Evolutionary conservation across 306 rosid species (phyloP).

Genomic region (Prunus armeniaca): DNA sequence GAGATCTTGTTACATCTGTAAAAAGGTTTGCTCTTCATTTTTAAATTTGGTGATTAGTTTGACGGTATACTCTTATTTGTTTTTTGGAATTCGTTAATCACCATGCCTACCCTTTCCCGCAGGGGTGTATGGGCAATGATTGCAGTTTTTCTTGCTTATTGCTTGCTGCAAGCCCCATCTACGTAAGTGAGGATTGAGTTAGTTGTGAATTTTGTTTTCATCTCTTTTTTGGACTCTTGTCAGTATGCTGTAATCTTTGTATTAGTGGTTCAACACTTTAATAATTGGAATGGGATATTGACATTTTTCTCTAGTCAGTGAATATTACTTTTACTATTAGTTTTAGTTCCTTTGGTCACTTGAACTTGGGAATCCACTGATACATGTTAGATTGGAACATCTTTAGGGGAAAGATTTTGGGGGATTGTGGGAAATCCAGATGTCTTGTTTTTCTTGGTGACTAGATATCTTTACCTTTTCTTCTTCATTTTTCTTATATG

Average conservation of each 20-base stretch:
- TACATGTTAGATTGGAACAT: conserved; percentile 10
- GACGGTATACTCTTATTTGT: not conserved
- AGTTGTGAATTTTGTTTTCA: not conserved
- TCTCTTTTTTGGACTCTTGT: not conserved
- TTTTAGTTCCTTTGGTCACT: conserved; percentile 9
- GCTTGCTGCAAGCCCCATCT: conserved; percentile 97
- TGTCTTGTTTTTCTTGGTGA: not conserved
- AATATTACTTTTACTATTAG: not conserved
- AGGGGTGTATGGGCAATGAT: conserved; percentile 99
- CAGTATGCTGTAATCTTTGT: not conserved
- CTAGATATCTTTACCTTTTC: not conserved
- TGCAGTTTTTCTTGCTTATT: conserved; percentile 96
- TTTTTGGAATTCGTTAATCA: not conserved
- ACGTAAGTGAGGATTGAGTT: conserved; percentile 59
- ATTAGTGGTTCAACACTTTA: not conserved
- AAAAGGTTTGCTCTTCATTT: conserved; percentile 61
- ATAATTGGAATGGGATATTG: too few relatives aligned
- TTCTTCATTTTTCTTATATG: not conserved
- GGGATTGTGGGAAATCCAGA: not conserved
- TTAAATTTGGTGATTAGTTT: conserved; percentile 1
- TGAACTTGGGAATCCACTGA: conserved; percentile 10
- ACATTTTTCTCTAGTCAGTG: too few relatives aligned
- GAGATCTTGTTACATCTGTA: conserved; percentile 86
- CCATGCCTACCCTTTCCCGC: conserved; percentile 30
- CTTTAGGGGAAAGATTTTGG: not conserved